These are phyloP conservation scores for Selaginella moellendorffii DNA, from an alignment of 75 land plant genomes.

Conservation along the genomic window DNA sequence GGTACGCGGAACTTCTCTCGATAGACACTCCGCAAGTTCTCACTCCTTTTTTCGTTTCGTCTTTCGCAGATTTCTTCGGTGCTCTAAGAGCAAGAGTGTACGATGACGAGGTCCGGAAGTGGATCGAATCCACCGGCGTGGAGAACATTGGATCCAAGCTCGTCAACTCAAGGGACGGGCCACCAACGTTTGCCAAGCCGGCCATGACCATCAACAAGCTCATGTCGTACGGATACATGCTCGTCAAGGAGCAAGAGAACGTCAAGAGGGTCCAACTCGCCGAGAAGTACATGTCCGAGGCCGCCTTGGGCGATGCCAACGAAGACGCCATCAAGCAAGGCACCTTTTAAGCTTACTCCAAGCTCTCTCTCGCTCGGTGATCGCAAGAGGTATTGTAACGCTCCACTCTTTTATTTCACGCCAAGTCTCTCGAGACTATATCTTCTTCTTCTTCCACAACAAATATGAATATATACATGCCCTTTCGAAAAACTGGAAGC, in stretches of 20 bases:
- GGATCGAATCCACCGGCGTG: slow-evolving; percentile 57
- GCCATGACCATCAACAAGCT: slow-evolving; percentile 77
- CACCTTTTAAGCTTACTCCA: slow-evolving; percentile 8
- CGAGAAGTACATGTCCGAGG: slow-evolving; percentile 62
- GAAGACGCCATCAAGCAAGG: slow-evolving; percentile 60
- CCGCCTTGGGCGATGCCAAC: slow-evolving; percentile 92
- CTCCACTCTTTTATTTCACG: too few relatives aligned
- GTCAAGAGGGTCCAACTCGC: slow-evolving; percentile 95
- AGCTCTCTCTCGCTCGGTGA: too few relatives aligned
- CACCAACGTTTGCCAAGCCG: slow-evolving; percentile 81
- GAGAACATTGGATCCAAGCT: slow-evolving; percentile 66
- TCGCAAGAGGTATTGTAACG: too few relatives aligned
- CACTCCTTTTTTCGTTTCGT: not conserved
- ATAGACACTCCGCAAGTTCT: not conserved
- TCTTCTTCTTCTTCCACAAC: too few relatives aligned
- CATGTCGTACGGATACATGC: slow-evolving; percentile 81
- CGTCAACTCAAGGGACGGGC: slow-evolving; percentile 90
- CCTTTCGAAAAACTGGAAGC: too few relatives aligned
- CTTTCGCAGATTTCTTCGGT: slow-evolving; percentile 84
- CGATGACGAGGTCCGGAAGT: slow-evolving; percentile 88
- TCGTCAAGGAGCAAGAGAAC: slow-evolving; percentile 89
- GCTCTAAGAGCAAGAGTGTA: slow-evolving; percentile 89
- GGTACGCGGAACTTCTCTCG: slow-evolving; percentile 26
- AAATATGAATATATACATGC: too few relatives aligned
- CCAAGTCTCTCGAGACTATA: too few relatives aligned